Evolutionary conservation across 768 basidiomycete genomes (phyloP).

Genomic region (Piloderma croceum): DNA sequence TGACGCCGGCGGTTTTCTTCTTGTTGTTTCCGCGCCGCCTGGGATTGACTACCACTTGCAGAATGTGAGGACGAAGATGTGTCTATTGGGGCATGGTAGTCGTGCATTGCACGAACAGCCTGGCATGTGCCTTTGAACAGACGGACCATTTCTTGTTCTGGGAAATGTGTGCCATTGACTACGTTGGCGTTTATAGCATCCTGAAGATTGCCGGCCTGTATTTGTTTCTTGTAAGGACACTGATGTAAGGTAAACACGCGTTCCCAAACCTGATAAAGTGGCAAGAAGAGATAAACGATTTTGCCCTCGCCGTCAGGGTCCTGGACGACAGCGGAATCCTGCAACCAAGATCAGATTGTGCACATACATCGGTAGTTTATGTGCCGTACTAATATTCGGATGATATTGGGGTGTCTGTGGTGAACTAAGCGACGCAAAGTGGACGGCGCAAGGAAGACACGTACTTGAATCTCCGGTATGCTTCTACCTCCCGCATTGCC

Average conservation of each 20-base stretch:
- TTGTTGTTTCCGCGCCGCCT: slow-evolving; percentile 1
- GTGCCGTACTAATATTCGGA: slow-evolving; percentile 72
- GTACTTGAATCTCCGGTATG: slow-evolving; percentile 90
- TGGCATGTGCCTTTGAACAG: slow-evolving; percentile 93
- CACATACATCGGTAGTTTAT: slow-evolving; percentile 7
- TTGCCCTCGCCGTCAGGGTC: slow-evolving; percentile 91
- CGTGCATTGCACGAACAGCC: slow-evolving; percentile 93
- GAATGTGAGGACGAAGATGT: slow-evolving; percentile 30
- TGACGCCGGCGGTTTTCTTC: slow-evolving; percentile 20
- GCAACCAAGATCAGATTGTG: slow-evolving; percentile 12
- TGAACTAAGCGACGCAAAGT: slow-evolving; percentile 5
- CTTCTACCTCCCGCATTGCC: slow-evolving; percentile 86
- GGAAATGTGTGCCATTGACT: slow-evolving; percentile 74
- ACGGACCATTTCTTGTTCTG: slow-evolving; percentile 82
- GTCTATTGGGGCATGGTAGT: slow-evolving; percentile 69
- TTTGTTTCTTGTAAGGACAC: too few species aligned
- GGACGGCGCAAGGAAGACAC: slow-evolving; percentile 22
- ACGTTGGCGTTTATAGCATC: slow-evolving; percentile 86
- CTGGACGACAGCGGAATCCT: slow-evolving; percentile 94
- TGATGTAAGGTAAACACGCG: too few species aligned
- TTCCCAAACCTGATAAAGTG: slow-evolving; percentile 74
- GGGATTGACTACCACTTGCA: slow-evolving; percentile 9
- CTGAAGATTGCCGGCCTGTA: slow-evolving; percentile 87
- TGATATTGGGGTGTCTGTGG: slow-evolving; percentile 89
- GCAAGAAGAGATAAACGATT: slow-evolving; percentile 94